Evolutionary conservation across 164 flowering plant genomes (phyloP).

Genomic region (Echeveria elegans): DNA sequence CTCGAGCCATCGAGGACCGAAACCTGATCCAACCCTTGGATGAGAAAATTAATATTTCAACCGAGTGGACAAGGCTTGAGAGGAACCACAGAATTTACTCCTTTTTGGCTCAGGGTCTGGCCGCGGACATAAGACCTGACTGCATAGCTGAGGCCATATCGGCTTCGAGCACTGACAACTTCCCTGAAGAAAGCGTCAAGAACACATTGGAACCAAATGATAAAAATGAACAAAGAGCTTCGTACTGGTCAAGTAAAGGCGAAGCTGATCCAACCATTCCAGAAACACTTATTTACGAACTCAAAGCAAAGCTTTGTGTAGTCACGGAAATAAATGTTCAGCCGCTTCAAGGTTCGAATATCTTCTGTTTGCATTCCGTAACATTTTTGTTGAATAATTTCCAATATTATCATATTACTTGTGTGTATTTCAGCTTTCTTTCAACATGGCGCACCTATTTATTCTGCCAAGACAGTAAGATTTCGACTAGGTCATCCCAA

Average conservation of each 20-base stretch:
- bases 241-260: slow-evolving; percentile 75
- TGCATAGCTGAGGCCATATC: slow-evolving; percentile 33
- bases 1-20: slow-evolving; percentile 20
- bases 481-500: slow-evolving; percentile 36
- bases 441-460: slow-evolving; percentile 39
- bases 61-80: slow-evolving; percentile 24
- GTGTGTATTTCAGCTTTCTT: slow-evolving; percentile 31
- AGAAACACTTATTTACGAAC: slow-evolving; percentile 41
- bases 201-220: slow-evolving; percentile 47
- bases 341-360: slow-evolving; percentile 49
- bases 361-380: slow-evolving; percentile 13
- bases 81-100: slow-evolving; percentile 43
- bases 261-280: slow-evolving; percentile 35
- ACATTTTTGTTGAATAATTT: too few species aligned
- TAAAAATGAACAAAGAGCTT: slow-evolving; percentile 22
- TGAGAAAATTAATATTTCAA: slow-evolving; percentile 11
- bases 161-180: slow-evolving; percentile 69
- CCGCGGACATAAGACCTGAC: slow-evolving; percentile 13
- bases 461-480: slow-evolving; percentile 21
- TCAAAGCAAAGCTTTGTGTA: slow-evolving; percentile 37
- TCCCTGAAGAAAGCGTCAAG: slow-evolving; percentile 45
- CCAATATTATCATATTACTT: not conserved
- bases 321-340: slow-evolving; percentile 44
- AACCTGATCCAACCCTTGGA: slow-evolving; percentile 15
- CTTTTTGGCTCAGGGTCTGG: slow-evolving; percentile 32